phyloP scores from a whole-genome alignment of 1,284 basidiomycete genomes.

The Ustilago hordei region DNA sequence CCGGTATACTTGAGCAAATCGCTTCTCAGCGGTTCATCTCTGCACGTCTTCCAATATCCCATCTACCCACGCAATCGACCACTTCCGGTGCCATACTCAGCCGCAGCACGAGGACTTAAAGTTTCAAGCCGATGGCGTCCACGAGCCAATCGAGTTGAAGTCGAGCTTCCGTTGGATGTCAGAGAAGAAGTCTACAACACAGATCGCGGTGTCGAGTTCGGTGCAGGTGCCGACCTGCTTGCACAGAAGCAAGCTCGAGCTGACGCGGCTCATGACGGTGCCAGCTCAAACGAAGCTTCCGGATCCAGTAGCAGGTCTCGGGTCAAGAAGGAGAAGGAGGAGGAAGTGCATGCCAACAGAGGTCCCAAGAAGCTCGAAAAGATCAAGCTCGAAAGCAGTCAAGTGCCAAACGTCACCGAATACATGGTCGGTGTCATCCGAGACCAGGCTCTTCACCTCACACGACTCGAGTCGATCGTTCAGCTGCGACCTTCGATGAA shows the following conservation, averaged over 20 bases:
- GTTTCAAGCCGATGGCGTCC: slow-evolving; percentile 64
- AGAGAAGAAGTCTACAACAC: slow-evolving; percentile 63
- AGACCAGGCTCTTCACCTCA: slow-evolving; percentile 64
- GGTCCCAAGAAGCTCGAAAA: slow-evolving; percentile 59
- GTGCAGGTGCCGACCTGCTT: slow-evolving; percentile 41
- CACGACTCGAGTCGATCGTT: slow-evolving; percentile 58
- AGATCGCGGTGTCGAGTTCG: slow-evolving; percentile 60
- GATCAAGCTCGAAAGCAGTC: slow-evolving; percentile 60
- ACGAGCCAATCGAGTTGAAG: slow-evolving; percentile 62
- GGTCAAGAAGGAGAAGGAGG: slow-evolving; percentile 47
- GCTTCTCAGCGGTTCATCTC: slow-evolving; percentile 46
- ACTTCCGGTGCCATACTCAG: slow-evolving; percentile 62
- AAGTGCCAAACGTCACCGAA: slow-evolving; percentile 63
- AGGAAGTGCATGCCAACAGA: slow-evolving; percentile 25
- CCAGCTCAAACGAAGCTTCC: slow-evolving; percentile 12
- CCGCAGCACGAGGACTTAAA: slow-evolving; percentile 57
- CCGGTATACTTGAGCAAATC: slow-evolving; percentile 66
- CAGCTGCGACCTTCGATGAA: slow-evolving; percentile 68
- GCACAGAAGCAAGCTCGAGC: slow-evolving; percentile 51
- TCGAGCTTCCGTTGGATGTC: slow-evolving; percentile 66
- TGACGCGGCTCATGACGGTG: slow-evolving; percentile 41
- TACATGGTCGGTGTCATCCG: slow-evolving; percentile 67
- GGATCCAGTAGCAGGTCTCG: slow-evolving; percentile 25
- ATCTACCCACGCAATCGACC: slow-evolving; percentile 61
- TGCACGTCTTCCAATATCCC: slow-evolving; percentile 67